phyloP scores from a whole-genome alignment of 2,329 filamentous ascomycete genomes.

The Chaetomium sp. region DNA sequence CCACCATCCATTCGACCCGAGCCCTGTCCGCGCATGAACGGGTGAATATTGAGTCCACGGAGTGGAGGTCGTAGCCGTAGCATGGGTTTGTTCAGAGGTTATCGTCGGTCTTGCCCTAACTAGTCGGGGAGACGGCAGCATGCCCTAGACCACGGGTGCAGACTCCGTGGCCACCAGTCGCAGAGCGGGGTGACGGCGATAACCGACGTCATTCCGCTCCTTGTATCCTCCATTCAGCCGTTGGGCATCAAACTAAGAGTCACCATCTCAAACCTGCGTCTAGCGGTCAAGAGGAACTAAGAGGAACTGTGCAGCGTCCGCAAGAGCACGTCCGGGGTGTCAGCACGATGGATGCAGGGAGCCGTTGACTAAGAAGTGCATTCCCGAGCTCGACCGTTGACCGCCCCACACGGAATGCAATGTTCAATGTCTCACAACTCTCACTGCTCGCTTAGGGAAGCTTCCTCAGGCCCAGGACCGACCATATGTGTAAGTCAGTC shows the following conservation, averaged over 20 bases:
- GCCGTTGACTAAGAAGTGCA: slow-evolving; percentile 14
- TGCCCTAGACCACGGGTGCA: slow-evolving; percentile 12
- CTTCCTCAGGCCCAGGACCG: neutral
- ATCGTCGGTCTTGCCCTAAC: slow-evolving; percentile 12
- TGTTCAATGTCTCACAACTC: slow-evolving; percentile 16
- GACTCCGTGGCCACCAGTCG: neutral
- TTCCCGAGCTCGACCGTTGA: slow-evolving; percentile 13
- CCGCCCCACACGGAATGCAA: slow-evolving; percentile 13
- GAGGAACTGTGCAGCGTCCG: neutral
- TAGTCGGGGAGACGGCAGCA: slow-evolving; percentile 6
- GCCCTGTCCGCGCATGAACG: neutral
- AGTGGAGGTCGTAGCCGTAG: neutral
- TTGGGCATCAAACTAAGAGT: slow-evolving; percentile 22
- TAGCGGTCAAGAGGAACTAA: slow-evolving; percentile 26
- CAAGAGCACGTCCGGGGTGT: slow-evolving; percentile 2
- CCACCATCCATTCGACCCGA: slow-evolving; percentile 3
- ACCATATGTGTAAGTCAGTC: neutral
- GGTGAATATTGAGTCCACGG: neutral
- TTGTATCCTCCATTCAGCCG: neutral
- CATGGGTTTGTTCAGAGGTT: neutral
- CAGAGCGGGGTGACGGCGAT: neutral
- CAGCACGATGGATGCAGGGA: slow-evolving; percentile 17
- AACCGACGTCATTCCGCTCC: neutral
- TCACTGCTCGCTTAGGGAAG: slow-evolving; percentile 5
- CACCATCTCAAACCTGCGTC: slow-evolving; percentile 8